These are phyloP conservation scores for Paracamarosporium sp. DNA, from an alignment of 2,329 filamentous ascomycete species.

Conservation along the genomic window DNA sequence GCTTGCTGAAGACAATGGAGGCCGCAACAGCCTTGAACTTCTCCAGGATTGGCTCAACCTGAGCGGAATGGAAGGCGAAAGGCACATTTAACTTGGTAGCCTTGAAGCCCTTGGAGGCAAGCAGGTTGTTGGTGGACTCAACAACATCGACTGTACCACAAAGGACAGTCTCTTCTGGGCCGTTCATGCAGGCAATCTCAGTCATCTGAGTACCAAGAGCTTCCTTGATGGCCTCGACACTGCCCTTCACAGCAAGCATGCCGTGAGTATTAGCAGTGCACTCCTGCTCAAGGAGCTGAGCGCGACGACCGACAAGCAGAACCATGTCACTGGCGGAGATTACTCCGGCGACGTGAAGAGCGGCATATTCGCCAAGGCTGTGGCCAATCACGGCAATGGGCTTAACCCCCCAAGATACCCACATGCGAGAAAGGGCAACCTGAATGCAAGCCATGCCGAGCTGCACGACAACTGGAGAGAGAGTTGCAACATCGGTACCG, in stretches of 20 bases:
- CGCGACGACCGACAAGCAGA: slow-evolving; percentile 73
- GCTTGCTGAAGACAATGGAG: slow-evolving; percentile 63
- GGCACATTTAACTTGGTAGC: slow-evolving; percentile 69
- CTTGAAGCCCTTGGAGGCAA: slow-evolving; percentile 63
- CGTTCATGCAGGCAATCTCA: slow-evolving; percentile 76
- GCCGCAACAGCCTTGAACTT: slow-evolving; percentile 64
- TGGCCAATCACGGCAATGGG: slow-evolving; percentile 61
- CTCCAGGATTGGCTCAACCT: slow-evolving; percentile 68
- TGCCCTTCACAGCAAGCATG: slow-evolving; percentile 67
- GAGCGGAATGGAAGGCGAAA: slow-evolving; percentile 71
- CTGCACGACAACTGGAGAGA: slow-evolving; percentile 60
- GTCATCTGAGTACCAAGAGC: slow-evolving; percentile 58
- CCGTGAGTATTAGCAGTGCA: slow-evolving; percentile 72
- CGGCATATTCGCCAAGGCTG: slow-evolving; percentile 77
- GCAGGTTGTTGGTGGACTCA: slow-evolving; percentile 57
- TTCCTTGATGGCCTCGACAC: slow-evolving; percentile 59
- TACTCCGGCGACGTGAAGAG: slow-evolving; percentile 73
- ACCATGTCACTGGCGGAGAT: slow-evolving; percentile 75
- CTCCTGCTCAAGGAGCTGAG: slow-evolving; percentile 67
- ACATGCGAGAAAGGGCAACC: slow-evolving; percentile 60
- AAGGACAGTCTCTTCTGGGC: slow-evolving; percentile 77
- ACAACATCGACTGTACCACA: slow-evolving; percentile 68
- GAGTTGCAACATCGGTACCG: slow-evolving; percentile 56
- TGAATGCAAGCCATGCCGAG: slow-evolving; percentile 62
- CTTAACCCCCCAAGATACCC: slow-evolving; percentile 61